phyloP scores from a whole-genome alignment of 2,329 filamentous ascomycete species.

The Aspergillus pseudoglaucus region DNA sequence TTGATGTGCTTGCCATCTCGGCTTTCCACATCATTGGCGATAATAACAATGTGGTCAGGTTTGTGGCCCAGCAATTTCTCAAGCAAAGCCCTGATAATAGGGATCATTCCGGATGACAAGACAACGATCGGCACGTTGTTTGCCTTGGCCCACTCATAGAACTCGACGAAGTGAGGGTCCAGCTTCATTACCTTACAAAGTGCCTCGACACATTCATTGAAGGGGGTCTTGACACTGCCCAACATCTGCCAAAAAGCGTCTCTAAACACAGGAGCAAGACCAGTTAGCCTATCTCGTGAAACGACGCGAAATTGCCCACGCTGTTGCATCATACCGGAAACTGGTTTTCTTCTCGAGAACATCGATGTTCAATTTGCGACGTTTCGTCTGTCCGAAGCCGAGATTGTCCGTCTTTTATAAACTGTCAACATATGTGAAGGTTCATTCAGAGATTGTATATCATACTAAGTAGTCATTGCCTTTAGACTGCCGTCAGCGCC shows the following conservation, averaged over 20 bases:
- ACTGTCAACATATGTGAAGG: not conserved
- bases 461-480: constrained; percentile 60
- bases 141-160: constrained; percentile 72
- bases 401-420: constrained; percentile 72
- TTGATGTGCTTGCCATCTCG: constrained; percentile 67
- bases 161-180: constrained; percentile 81
- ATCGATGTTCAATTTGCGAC: constrained; percentile 66
- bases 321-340: constrained; percentile 54
- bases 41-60: constrained; percentile 69
- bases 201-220: constrained; percentile 70
- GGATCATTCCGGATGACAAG: constrained; percentile 85
- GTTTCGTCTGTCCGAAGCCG: constrained; percentile 68
- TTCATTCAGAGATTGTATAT: constrained; percentile 1
- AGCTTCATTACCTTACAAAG: constrained; percentile 78
- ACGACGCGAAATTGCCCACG: not conserved
- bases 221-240: constrained; percentile 74
- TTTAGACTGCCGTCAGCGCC: constrained; percentile 19
- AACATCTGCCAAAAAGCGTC: constrained; percentile 90
- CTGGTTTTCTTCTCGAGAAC: constrained; percentile 64
- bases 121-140: constrained; percentile 91
- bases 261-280: constrained; percentile 25
- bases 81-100: constrained; percentile 79
- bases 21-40: constrained; percentile 72
- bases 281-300: constrained; percentile 4
- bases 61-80: constrained; percentile 74